Percentiles rank a stretch among this genome's conserved stretches.
Conservation (phyloP, 441 rosid species). For the Metrosideros polymorpha region DNA sequence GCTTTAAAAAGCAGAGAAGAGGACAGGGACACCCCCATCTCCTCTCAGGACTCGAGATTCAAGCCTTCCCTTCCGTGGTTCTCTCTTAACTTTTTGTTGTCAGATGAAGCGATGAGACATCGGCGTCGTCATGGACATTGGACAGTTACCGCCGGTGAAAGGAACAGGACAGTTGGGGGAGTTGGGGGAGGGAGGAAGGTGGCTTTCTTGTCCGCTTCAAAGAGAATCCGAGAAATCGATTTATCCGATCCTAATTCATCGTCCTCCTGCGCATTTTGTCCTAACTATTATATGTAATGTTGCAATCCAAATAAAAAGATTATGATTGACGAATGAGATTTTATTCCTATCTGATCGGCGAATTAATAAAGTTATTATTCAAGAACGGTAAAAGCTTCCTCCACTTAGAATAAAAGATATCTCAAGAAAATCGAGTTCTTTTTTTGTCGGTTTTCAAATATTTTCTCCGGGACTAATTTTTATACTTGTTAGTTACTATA, state of each 20-base stretch:
- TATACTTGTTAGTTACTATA: rapidly evolving
- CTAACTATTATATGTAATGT: background rate
- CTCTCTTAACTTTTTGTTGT: background rate
- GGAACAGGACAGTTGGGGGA: background rate
- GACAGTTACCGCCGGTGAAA: background rate
- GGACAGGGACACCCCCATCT: background rate
- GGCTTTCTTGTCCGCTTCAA: background rate
- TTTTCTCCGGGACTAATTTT: background rate
- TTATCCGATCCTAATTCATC: background rate
- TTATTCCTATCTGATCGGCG: background rate
- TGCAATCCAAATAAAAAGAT: background rate
- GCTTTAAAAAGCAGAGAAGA: background rate
- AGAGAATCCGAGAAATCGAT: background rate
- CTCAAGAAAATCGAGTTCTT: background rate
- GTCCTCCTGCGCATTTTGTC: background rate
- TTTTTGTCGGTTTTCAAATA: background rate
- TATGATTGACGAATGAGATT: background rate
- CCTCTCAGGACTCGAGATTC: background rate
- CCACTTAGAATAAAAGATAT: background rate
- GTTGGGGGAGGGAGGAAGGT: background rate
- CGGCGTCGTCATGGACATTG: background rate
- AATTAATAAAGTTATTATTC: background rate
- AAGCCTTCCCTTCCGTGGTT: background rate
- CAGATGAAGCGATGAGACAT: background rate
- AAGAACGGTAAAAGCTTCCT: background rate